Evolutionary conservation across 345 rosid genomes (phyloP).

Genomic region (Brassica nigra): DNA sequence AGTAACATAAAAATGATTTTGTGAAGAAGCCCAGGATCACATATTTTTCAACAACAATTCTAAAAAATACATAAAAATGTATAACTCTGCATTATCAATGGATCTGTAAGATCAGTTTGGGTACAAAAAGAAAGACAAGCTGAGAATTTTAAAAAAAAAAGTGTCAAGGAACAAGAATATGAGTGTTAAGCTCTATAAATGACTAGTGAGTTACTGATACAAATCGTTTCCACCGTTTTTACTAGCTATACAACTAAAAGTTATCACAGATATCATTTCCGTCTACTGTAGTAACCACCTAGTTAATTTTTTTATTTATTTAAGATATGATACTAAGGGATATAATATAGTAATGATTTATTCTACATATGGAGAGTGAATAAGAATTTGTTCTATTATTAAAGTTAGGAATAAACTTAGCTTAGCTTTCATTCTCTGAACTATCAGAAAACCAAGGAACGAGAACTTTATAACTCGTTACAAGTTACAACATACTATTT

Average conservation of each 20-base stretch:
- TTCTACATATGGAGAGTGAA: not conserved
- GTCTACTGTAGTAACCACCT: not conserved
- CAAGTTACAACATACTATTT: not conserved
- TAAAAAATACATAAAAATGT: not conserved
- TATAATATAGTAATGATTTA: not conserved
- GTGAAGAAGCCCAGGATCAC: not conserved
- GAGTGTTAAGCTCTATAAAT: not conserved
- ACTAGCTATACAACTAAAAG: not conserved
- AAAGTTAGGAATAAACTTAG: constrained; percentile 25
- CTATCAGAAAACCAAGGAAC: not conserved
- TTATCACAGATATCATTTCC: not conserved
- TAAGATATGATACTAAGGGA: constrained; percentile 11
- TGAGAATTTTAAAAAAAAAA: not conserved
- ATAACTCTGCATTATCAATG: not conserved
- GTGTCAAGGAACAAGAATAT: not conserved
- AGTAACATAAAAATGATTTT: not conserved
- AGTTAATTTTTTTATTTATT: not conserved
- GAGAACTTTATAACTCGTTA: not conserved
- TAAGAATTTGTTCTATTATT: constrained; percentile 10
- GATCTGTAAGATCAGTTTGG: constrained; percentile 7
- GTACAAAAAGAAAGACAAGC: constrained; percentile 2
- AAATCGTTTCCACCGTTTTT: not conserved
- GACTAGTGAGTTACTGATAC: not conserved
- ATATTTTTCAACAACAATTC: constrained; percentile 14
- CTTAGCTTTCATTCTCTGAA: not conserved